Base-by-base conservation (phyloP, 371 early-diverging fungal genomes). In the Mucor mucedo region DNA sequence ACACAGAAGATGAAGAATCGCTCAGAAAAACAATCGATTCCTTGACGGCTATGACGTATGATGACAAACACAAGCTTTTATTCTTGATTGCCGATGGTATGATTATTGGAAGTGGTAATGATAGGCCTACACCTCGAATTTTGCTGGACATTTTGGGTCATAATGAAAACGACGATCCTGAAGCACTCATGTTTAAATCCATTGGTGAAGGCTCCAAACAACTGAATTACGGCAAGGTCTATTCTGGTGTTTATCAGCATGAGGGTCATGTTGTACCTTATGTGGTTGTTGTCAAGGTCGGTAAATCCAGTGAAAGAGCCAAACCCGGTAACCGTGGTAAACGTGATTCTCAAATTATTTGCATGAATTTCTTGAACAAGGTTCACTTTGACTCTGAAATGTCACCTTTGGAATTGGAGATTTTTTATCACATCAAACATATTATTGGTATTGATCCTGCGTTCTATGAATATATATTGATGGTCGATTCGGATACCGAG, bases 241-340 rank as follows among this genome's bases (percentile, higher is more conserved):
- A 95, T 74, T 90, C 95, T 29, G 99, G 99, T 4, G 83, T 91
- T 35, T 99, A 96, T 79, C 84, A 77, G 75, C 86, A 76, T 55
- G 80, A 80, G 30, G 82, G 80, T 0, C 84, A 86, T 47, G 67
- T 68, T 7, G 92, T 94, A 16, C 95, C 97, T 4, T 93, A 91
- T 61, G 76, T 97, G 58, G 87, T 94, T 1, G 91, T 99, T 5
- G 93, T 91, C 66, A 98, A 99, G 76, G 93, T 94, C 50, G 98
- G 98, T 30, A 89, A 91, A 0, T 86, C 88, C 1, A 82, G 82
- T 3, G 96, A 97, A 62, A 62, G 73, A 5, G 77, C 87, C 45
- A 92, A 93, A 63, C 91, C 95, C 8, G 96, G 96, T 13, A 98
- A 99, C 72, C 86, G 99, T 59, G 99, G 99, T 62, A 99, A 98